Evolutionary conservation across 345 rosid species (phyloP), one percentile per base, ranked within the genome.

Genomic region (Eucalyptus polybractea): DNA sequence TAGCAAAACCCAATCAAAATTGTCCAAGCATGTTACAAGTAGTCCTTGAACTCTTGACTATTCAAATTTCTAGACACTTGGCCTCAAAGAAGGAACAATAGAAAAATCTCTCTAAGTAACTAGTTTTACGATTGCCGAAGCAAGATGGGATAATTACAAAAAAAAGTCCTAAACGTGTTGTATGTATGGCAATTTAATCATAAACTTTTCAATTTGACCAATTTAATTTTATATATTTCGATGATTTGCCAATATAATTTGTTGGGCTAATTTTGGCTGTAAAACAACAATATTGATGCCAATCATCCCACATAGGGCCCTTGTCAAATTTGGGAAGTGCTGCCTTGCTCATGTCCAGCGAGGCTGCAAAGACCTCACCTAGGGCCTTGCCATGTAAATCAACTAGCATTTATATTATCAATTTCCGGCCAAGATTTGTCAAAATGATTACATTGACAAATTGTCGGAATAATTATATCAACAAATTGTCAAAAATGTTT

Each of bases 341-440:
- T 2, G 8, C 47, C 45, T 37, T 21, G 25, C 45, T 37, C 13
- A 24, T 5, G 14, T 6, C 7, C 3, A 72, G 10, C 4, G 13
- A 72, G 80, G 25, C 5, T 2, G 5, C 25, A 11, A 76, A 76
- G 29, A 44, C 85, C 14, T 40, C 10, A 3, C 7, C 25, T 31
- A 17, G 25, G 81, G 44, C 24, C 81, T 72, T 33, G 24, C 13
- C 24, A 72, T 16, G 42, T 2, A 29, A 31, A n/a, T 29, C 5
- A 31, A 16, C 15, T 65, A 7, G 19, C 19, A 16, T n/a, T 13
- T 65, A 65, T 14, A 8, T 65, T 5, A 10, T 12, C 1, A 4
- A 3, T 72, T 72, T 19, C 14, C 10, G 0, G 4, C 0, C 4
- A 37, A 72, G 4, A 21, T 76, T 40, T 11, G 5, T 3, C 14